Base-by-base conservation (phyloP, 495 filamentous ascomycete genomes). In the Mytilinidion resinicola region DNA sequence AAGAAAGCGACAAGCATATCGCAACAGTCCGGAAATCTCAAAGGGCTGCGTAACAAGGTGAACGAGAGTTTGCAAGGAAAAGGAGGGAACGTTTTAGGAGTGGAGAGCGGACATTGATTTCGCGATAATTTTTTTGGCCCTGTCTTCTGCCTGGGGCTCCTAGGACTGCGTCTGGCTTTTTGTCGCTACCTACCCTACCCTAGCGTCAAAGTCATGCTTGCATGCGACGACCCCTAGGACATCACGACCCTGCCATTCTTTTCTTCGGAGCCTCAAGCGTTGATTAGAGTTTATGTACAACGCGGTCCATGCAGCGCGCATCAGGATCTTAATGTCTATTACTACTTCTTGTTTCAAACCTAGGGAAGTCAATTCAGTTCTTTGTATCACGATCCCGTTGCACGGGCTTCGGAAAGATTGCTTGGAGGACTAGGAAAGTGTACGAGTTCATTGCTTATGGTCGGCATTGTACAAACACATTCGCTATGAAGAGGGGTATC, bases 41-140 rank as follows among this genome's bases (percentile, higher is more conserved):
- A 75, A 60, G 71, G 66, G 1, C 64, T 77, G 12, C 60, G 67
- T 48, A 70, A 74, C 54, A 63, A 70, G 36, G 72, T 77, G 3
- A 70, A 69, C 48, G 73, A 69, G 48, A 70, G 67, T 49, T 54
- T 76, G 25, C 68, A 72, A 10, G 73, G 73, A 15, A 58, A 55
- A 42, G 61, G 67, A 3, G 65, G 62, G 2, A 65, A 57, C 46
- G 66, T 72, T 3, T 42, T 72, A 12, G 69, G 69, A 12, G 52
- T 66, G 1, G 63, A 66, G 43, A 66, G 63, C 38, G 41, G 33
- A 10, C 59, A 59, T 34, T 62, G 38, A 57, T 1, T 15, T 11
- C 21, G 3, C 17, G 14, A 25, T 8, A 42, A 17, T 17, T 17
- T 42, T 9, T 42, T 42, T 42, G 4, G 21, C 46, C 17, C 14